Percentiles rank a stretch among this genome's conserved stretches.
Conservation (phyloP, 78 protist species). For the Dictyostelium firmibasis region DNA sequence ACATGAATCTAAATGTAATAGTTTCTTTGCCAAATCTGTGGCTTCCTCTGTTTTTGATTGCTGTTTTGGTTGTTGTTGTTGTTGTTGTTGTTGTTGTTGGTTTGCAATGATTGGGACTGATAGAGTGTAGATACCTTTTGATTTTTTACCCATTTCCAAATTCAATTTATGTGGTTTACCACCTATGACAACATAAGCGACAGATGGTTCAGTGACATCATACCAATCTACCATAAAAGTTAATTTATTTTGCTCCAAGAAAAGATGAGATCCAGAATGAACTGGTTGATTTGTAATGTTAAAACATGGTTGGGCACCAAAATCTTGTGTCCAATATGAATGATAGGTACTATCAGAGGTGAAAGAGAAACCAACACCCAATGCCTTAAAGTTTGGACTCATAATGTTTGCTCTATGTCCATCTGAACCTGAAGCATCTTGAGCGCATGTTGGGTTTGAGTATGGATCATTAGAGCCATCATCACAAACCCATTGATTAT, state of each 20-base stretch:
- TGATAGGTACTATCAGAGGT: neutral
- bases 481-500: constrained; percentile 71
- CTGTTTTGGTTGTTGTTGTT: neutral
- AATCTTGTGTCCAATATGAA: constrained; percentile 61
- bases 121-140: constrained; percentile 26
- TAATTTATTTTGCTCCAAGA: neutral
- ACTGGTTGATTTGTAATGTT: neutral
- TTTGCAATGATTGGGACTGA: neutral
- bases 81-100: neutral
- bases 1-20: constrained; percentile 1
- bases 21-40: neutral
- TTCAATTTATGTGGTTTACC: neutral
- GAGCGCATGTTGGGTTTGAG: constrained; percentile 1
- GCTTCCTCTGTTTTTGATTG: neutral
- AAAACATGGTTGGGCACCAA: constrained; percentile 17
- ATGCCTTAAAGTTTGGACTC: neutral
- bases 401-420: constrained; percentile 47
- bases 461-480: constrained; percentile 29
- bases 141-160: constrained; percentile 20
- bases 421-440: constrained; percentile 28
- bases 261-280: constrained; percentile 40
- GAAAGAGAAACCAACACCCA: constrained; percentile 27
- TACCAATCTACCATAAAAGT: constrained; percentile 47
- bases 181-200: neutral
- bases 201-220: neutral